Evolutionary conservation across 495 filamentous ascomycete genomes (phyloP).

Genomic region (Daldinia grandis): DNA sequence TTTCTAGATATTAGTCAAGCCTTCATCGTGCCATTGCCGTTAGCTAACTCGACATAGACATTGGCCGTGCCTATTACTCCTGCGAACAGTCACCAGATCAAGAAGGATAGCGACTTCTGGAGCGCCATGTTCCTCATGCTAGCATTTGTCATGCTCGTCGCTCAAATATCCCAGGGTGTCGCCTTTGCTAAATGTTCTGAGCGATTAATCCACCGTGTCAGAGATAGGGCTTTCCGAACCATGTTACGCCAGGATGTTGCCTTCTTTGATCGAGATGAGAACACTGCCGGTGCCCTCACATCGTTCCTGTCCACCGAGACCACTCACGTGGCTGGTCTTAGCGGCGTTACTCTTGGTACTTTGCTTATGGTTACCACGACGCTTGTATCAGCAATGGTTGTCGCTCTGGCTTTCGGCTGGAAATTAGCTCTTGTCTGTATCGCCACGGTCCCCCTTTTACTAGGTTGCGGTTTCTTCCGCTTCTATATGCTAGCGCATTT

Average conservation of each 20-base stretch:
- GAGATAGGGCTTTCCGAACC: constrained; percentile 79
- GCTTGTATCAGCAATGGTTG: constrained; percentile 69
- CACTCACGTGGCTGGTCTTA: constrained; percentile 82
- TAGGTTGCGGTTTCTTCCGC: constrained; percentile 84
- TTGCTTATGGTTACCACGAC: constrained; percentile 80
- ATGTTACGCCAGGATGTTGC: constrained; percentile 94
- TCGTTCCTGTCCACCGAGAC: constrained; percentile 87
- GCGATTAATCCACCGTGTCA: constrained; percentile 79
- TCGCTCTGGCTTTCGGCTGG: constrained; percentile 81
- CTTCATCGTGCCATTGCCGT: background rate
- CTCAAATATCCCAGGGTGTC: constrained; percentile 72
- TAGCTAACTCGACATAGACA: constrained; percentile 39
- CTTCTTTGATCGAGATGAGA: constrained; percentile 88
- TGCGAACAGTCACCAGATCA: constrained; percentile 53
- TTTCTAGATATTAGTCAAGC: background rate
- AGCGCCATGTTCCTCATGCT: constrained; percentile 93
- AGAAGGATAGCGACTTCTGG: constrained; percentile 85
- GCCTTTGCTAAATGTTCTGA: constrained; percentile 87
- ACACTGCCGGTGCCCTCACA: constrained; percentile 83
- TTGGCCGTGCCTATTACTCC: constrained; percentile 50
- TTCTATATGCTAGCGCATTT: constrained; percentile 84
- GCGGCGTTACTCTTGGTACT: constrained; percentile 83
- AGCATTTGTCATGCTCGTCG: constrained; percentile 78
- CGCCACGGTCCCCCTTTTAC: constrained; percentile 77
- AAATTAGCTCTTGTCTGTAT: constrained; percentile 88